These are phyloP conservation scores for Lasiodiplodia citricola DNA, from an alignment of 2,329 filamentous ascomycete species.

Conservation along the genomic window DNA sequence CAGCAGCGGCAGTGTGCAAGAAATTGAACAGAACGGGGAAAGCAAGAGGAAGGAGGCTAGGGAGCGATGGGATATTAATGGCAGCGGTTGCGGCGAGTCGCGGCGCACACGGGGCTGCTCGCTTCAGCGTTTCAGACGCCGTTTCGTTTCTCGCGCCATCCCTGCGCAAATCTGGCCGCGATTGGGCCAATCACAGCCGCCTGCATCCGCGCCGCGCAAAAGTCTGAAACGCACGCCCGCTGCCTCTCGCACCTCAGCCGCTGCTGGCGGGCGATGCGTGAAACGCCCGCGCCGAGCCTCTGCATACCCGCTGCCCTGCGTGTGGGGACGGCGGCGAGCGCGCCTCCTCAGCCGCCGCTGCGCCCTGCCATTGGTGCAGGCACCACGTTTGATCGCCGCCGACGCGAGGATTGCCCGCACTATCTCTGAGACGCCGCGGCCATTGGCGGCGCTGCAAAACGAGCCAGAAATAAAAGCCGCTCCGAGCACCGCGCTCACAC, in stretches of 20 bases:
- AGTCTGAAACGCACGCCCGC: constrained; percentile 4
- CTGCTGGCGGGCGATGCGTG: neutral
- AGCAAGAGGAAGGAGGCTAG: neutral
- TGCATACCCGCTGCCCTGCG: neutral
- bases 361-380: neutral
- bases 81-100: neutral
- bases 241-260: neutral
- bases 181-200: neutral
- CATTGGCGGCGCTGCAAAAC: neutral
- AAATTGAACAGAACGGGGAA: neutral
- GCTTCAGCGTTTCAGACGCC: constrained; percentile 20
- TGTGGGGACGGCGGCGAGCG: neutral
- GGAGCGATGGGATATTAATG: constrained; percentile 16
- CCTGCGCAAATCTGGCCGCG: constrained; percentile 11
- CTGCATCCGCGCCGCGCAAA: neutral
- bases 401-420: neutral
- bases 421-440: constrained; percentile 6
- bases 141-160: constrained; percentile 23
- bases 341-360: neutral
- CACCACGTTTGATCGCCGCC: constrained; percentile 13
- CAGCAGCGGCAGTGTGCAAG: constrained; percentile 6
- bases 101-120: constrained; percentile 5
- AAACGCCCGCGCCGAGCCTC: constrained; percentile 5
- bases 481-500: neutral
- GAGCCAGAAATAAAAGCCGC: neutral